Conservation (phyloP, 2,329 filamentous ascomycete species). For the Apiospora arundinis region DNA sequence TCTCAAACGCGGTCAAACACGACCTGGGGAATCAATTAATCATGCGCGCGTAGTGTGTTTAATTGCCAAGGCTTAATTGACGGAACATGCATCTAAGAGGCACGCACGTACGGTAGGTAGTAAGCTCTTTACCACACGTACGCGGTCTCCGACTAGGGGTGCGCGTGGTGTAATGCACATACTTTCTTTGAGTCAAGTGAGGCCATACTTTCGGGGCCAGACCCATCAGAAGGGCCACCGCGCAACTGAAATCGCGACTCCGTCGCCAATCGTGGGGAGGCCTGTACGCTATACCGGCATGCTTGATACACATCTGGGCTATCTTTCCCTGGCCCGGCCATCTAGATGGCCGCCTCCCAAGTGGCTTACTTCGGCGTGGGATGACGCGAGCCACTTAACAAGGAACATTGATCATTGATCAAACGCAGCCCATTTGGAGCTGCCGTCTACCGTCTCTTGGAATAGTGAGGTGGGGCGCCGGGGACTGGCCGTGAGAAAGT, state of each 20-base stretch:
- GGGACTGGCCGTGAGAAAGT: slow-evolving; percentile 1
- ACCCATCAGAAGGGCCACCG: slow-evolving; percentile 2
- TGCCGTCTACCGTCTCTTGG: slow-evolving; percentile 7
- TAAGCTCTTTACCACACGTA: not conserved
- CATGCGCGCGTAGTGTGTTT: slow-evolving; percentile 46
- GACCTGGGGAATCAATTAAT: slow-evolving; percentile 45
- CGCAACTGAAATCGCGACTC: slow-evolving; percentile 14
- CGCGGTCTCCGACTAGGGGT: slow-evolving; percentile 5
- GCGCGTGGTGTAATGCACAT: not conserved
- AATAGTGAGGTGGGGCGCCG: slow-evolving; percentile 2
- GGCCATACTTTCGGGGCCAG: slow-evolving; percentile 9
- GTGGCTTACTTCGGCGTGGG: slow-evolving; percentile 13
- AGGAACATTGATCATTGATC: not conserved
- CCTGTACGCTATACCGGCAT: not conserved
- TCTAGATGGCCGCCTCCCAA: not conserved
- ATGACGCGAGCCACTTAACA: slow-evolving; percentile 13
- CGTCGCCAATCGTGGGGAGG: slow-evolving; percentile 16
- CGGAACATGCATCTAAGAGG: not conserved
- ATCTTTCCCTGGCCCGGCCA: not conserved
- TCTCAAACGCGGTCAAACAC: slow-evolving; percentile 45
- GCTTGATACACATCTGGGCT: slow-evolving; percentile 3
- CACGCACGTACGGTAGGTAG: not conserved
- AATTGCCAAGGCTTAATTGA: slow-evolving; percentile 21
- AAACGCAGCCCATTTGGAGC: not conserved
- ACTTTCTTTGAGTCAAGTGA: not conserved